Percentiles rank a stretch among this genome's conserved stretches.
phyloP scores from a whole-genome alignment of 805 yeast species.

The Metschnikowia picachoensis region DNA sequence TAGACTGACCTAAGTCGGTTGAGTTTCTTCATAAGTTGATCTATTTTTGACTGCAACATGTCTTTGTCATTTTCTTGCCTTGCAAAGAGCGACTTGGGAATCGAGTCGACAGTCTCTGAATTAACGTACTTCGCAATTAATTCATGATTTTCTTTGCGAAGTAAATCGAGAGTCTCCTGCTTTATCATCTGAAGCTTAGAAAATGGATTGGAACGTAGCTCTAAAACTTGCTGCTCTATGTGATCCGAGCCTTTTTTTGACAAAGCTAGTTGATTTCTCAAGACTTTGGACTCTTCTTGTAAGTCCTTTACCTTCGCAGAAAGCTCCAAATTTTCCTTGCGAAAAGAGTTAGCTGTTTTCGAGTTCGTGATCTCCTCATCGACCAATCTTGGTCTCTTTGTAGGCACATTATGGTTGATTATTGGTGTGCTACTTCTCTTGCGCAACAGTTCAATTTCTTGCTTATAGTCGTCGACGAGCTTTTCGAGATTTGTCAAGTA shows the following conservation, averaged over 20 bases:
- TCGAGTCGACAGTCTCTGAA: constrained; percentile 21
- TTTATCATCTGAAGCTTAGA: constrained; percentile 58
- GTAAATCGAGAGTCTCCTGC: constrained; percentile 44
- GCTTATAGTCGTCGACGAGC: constrained; percentile 54
- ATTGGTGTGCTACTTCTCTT: constrained; percentile 20
- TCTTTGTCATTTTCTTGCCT: constrained; percentile 53
- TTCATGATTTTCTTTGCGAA: constrained; percentile 57
- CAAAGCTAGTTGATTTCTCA: constrained; percentile 35
- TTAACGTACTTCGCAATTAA: constrained; percentile 34
- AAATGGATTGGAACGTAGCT: constrained; percentile 65
- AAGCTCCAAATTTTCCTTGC: constrained; percentile 39
- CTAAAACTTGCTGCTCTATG: constrained; percentile 44
- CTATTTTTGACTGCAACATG: constrained; percentile 44
- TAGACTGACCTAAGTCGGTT: constrained; percentile 55
- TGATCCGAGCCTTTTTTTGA: constrained; percentile 18
- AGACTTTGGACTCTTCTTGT: constrained; percentile 30
- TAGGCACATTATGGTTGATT: constrained; percentile 14
- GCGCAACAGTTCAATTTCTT: constrained; percentile 44
- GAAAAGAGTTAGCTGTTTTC: constrained; percentile 27
- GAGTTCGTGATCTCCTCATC: constrained; percentile 15
- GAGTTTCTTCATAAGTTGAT: constrained; percentile 48
- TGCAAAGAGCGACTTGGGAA: constrained; percentile 65
- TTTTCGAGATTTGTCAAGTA: constrained; percentile 41
- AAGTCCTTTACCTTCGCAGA: constrained; percentile 34
- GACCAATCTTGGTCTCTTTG: constrained; percentile 25